Evolutionary conservation across 2,329 filamentous ascomycete genomes (phyloP), one percentile per base, ranked within the genome.

Genomic region (Fusarium odoratissimum): DNA sequence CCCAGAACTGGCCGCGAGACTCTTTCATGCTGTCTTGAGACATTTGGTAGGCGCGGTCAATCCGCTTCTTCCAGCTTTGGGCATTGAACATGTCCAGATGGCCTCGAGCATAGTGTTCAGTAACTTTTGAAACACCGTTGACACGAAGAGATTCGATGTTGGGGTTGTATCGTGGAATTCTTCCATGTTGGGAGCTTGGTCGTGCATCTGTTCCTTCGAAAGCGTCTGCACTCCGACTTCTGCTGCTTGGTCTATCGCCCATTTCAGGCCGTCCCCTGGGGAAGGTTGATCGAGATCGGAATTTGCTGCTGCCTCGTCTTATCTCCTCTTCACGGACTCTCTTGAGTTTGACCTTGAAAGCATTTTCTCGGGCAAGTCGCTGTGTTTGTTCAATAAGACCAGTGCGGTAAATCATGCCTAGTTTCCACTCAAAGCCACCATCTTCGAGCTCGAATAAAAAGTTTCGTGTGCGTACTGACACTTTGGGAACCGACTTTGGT

Each of bases 351-450:
- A 97, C 85, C 19, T 91, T 86, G 82, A 97, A 98, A 0, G 95
- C 95, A 73, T 97, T 94, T 80, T 97, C 94, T 46, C 96, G 91
- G 8, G 95, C 95, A 60, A 97, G 85, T 25, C 96, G 90, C 81
- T 98, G 96, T 79, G 92, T 91, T 81, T 98, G 95, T 81, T 99
- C 96, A 61, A 95, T 86, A 25, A 95, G 87, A 1, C 97, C 96
- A 49, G 94, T 90, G 37, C 95, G 91, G 80, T 98, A 99, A 57
- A 99, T 99, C 78, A 95, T 91, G 21, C 95, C 94, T 14, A 99
- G 86, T 80, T 98, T 98, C 93, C 95, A 99, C 80, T 99, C 96
- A 77, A 99, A 99, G 0, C 94, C 92, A 55, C 96, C 95, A 80
- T 99, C 96, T 82, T 99, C 96, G 40, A 99, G 86, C 78, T 98